Base-by-base conservation (phyloP, 768 basidiomycete genomes). In the Galerina marginata region DNA sequence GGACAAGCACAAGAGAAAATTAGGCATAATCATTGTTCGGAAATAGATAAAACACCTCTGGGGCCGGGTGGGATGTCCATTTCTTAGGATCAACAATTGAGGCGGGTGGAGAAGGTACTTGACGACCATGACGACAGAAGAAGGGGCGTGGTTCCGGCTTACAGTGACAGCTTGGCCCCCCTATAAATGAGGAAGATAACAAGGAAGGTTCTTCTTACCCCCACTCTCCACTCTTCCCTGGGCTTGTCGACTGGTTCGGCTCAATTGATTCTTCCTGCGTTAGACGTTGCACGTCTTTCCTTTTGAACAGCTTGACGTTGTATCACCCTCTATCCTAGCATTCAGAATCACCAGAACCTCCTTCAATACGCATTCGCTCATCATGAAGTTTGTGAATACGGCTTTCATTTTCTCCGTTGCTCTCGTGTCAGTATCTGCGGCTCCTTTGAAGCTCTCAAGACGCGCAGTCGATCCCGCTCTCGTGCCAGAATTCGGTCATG, bases 401-500 rank as follows among this genome's bases (percentile, higher is more conserved):
- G 40, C 62, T 42, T 65, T 72, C 43, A 48, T 63, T 58, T 51
- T 64, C 16, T 66, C 74, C 58, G 71, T 74, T 56, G 65, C 74
- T 57, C 63, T 77, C 48, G 67, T 73, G 38, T 72, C 76, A 29
- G 77, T 79, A n/a, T 74, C 72, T 52, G 78, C 81, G 23, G 68
- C 69, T 4, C 83, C 83, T 25, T 44, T 67, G 12, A 50, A 39
- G n/a, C 39, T 67, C 26, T 59, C 77, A 20, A 76, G 74, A 66
- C 79, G 85, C 49, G 79, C 74, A 56, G 71, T 77, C 23, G 72
- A 77, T 59, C 70, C 71, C 6, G 55, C 37, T 26, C 79, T 88
- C 14, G 83, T 88, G 23, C 89, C 89, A 4, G 70, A 83, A 20
- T 85, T 90, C 51, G 89, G 86, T n/a, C 77, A 81, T 64, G 55